A percentile compares a stretch with the other conserved stretches of the same genome.
These are phyloP conservation scores for Dichotomocladium elegans DNA, from an alignment of 371 early-diverging fungal genomes.

Conservation along the genomic window DNA sequence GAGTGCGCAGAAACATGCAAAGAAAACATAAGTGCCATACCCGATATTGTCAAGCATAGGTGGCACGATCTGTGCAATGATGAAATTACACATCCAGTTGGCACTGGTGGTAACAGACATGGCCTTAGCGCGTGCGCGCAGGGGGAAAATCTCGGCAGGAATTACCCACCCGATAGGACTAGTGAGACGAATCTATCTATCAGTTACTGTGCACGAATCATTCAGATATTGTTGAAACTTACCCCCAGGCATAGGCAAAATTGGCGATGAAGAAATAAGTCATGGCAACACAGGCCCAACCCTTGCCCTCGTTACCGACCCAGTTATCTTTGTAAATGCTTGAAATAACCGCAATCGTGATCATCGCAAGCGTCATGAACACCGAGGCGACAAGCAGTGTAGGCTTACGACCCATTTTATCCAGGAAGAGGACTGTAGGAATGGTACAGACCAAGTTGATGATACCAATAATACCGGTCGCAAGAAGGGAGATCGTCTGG, in stretches of 20 bases:
- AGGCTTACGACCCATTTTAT: conserved; percentile 60
- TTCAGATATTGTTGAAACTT: not conserved
- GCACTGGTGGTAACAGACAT: conserved; percentile 82
- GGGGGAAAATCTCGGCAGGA: conserved; percentile 84
- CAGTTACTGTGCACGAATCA: not conserved
- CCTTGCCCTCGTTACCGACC: conserved; percentile 24
- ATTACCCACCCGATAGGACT: conserved; percentile 83
- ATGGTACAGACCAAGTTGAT: conserved; percentile 55
- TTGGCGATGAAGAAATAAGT: conserved; percentile 54
- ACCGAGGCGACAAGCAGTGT: conserved; percentile 46
- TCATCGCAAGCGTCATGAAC: conserved; percentile 27
- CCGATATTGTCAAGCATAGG: conserved; percentile 18
- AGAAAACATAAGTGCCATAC: conserved; percentile 39
- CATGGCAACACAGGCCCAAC: conserved; percentile 47
- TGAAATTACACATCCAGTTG: conserved; percentile 78
- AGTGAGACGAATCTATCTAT: not conserved
- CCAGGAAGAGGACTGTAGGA: conserved; percentile 65
- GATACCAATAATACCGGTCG: conserved; percentile 68
- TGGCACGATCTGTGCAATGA: conserved; percentile 21
- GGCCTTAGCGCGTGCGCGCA: conserved; percentile 74
- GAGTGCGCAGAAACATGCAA: conserved; percentile 26
- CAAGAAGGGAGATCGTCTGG: conserved; percentile 50
- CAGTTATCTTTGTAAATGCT: conserved; percentile 29
- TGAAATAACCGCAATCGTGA: conserved; percentile 36
- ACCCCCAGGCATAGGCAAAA: conserved; percentile 64